A percentile compares a stretch with the other conserved stretches of the same genome.
phyloP scores from a whole-genome alignment of 352 stramenopile genomes.

The Phytophthora pluvialis region DNA sequence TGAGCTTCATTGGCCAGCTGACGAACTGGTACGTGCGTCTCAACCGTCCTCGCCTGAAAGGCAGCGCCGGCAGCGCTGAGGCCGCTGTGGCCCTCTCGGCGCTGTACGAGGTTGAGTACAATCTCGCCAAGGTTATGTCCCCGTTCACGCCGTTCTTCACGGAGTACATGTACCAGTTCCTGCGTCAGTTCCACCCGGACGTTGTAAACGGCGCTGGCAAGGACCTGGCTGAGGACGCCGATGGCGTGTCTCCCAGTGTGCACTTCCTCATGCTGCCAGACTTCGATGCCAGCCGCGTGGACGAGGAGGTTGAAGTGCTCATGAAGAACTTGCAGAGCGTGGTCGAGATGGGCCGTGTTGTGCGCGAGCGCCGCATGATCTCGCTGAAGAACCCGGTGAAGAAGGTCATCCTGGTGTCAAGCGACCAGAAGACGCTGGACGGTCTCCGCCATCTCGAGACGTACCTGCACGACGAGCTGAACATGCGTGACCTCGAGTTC shows the following conservation, averaged over 20 bases:
- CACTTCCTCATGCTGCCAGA: slow-evolving; percentile 96
- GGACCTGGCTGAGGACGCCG: slow-evolving; percentile 90
- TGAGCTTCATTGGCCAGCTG: slow-evolving; percentile 98
- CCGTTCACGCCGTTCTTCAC: slow-evolving; percentile 99
- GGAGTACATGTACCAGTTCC: slow-evolving; percentile 99
- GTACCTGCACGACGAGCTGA: slow-evolving; percentile 99
- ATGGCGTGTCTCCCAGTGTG: slow-evolving; percentile 93
- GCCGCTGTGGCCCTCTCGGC: slow-evolving; percentile 89
- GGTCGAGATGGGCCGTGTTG: slow-evolving; percentile 97
- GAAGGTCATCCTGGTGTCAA: slow-evolving; percentile 95
- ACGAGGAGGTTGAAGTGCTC: slow-evolving; percentile 92
- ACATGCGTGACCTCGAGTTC: slow-evolving; percentile 94
- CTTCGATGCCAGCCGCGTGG: slow-evolving; percentile 93
- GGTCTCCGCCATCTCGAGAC: slow-evolving; percentile 82
- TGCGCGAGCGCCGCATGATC: slow-evolving; percentile 97
- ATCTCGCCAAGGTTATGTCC: slow-evolving; percentile 96
- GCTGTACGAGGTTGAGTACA: slow-evolving; percentile 99
- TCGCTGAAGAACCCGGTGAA: slow-evolving; percentile 97
- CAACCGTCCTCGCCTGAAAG: slow-evolving; percentile 98
- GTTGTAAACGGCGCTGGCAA: slow-evolving; percentile 69
- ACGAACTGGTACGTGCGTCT: slow-evolving; percentile 99
- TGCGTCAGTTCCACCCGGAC: slow-evolving; percentile 95
- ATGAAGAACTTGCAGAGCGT: slow-evolving; percentile 97
- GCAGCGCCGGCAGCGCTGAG: slow-evolving; percentile 89
- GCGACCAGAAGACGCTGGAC: slow-evolving; percentile 78